phyloP scores from a whole-genome alignment of 1,284 basidiomycete species.

The Rhodotorula sp. region DNA sequence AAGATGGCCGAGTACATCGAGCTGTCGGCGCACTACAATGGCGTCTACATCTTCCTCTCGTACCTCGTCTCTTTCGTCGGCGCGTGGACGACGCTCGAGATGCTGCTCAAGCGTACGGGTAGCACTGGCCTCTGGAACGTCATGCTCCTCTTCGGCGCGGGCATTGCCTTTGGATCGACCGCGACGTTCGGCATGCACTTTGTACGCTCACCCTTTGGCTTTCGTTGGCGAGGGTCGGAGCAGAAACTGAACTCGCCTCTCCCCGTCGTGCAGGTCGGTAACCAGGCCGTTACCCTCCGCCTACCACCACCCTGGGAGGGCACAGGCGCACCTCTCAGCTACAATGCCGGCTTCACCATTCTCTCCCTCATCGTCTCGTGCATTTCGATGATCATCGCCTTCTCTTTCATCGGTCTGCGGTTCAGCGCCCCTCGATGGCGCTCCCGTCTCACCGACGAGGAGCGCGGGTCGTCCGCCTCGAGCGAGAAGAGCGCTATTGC shows the following conservation, averaged over 20 bases:
- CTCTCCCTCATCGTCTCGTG: slow-evolving; percentile 54
- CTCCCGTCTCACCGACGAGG: slow-evolving; percentile 2
- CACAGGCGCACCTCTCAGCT: slow-evolving; percentile 50
- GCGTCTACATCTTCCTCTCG: slow-evolving; percentile 53
- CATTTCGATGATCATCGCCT: slow-evolving; percentile 54
- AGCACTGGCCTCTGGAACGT: slow-evolving; percentile 53
- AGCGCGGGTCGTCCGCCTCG: background rate
- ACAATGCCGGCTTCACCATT: slow-evolving; percentile 54
- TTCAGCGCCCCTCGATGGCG: slow-evolving; percentile 33
- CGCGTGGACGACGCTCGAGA: slow-evolving; percentile 53
- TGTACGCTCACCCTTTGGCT: slow-evolving; percentile 3
- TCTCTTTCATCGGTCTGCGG: slow-evolving; percentile 55
- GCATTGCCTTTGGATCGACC: slow-evolving; percentile 54
- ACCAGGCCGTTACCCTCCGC: slow-evolving; percentile 53
- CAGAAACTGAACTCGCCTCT: background rate
- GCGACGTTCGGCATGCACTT: slow-evolving; percentile 51
- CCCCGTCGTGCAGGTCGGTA: slow-evolving; percentile 49
- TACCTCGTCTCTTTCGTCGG: slow-evolving; percentile 54
- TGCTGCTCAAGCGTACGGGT: slow-evolving; percentile 52
- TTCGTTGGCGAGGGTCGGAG: too few species aligned
- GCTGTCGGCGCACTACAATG: slow-evolving; percentile 49
- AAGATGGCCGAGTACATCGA: slow-evolving; percentile 40
- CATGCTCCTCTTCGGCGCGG: slow-evolving; percentile 51
- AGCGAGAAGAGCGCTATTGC: slow-evolving; percentile 1
- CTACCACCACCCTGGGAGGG: slow-evolving; percentile 45